Evolutionary conservation across 208 protist species (phyloP).

Genomic region (Trypanosoma congolense): DNA sequence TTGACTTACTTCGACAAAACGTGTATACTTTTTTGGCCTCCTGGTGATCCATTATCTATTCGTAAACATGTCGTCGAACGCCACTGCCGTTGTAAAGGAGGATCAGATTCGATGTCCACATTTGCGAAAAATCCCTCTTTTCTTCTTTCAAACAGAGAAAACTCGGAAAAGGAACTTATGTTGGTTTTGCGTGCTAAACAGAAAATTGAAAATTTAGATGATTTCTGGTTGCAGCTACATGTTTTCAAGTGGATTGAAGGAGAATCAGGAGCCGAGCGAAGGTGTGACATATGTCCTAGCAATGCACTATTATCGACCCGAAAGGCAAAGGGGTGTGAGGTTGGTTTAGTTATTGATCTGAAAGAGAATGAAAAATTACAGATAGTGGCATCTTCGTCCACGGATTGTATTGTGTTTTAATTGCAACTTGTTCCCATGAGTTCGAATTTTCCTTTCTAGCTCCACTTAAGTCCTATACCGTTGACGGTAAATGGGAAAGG

Average conservation of each 20-base stretch:
- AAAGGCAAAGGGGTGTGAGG: conserved; percentile 18
- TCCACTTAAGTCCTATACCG: conserved; percentile 20
- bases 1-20: conserved; percentile 37
- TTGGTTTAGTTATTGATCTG: conserved; percentile 37
- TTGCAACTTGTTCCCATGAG: conserved; percentile 17
- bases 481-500: conserved; percentile 28
- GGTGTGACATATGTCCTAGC: conserved; percentile 44
- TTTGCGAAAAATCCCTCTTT: conserved; percentile 57
- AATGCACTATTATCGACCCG: conserved; percentile 40
- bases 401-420: conserved; percentile 21
- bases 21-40: conserved; percentile 53
- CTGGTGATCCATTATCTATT: conserved; percentile 34
- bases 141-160: conserved; percentile 42
- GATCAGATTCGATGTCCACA: conserved; percentile 19
- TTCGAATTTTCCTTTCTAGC: conserved; percentile 25
- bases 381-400: conserved; percentile 32
- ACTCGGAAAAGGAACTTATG: conserved; percentile 26
- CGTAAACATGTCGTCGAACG: conserved; percentile 28
- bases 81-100: conserved; percentile 17
- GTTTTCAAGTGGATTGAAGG: conserved; percentile 14
- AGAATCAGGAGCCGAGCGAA: conserved; percentile 5
- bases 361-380: conserved; percentile 40
- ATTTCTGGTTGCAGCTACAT: conserved; percentile 31
- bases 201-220: conserved; percentile 5
- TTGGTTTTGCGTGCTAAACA: conserved; percentile 24